phyloP scores from a whole-genome alignment of 1,284 basidiomycete species.

The Moesziomyces sp. region DNA sequence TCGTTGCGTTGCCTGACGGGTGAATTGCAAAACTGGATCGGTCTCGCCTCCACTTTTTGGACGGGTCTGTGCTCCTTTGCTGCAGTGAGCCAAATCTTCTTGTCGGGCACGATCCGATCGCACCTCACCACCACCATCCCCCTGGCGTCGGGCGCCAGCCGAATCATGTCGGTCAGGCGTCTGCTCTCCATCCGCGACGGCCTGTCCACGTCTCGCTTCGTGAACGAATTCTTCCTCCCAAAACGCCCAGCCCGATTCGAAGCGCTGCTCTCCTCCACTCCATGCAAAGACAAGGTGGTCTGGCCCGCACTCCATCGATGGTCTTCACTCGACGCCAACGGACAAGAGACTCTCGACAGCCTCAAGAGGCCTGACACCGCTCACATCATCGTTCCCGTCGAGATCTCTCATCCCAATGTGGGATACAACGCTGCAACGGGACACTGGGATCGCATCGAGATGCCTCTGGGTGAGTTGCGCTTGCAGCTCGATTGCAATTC shows the following conservation, averaged over 20 bases:
- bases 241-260: constrained; percentile 31
- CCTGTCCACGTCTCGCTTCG: constrained; percentile 25
- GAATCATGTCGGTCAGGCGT: constrained; percentile 22
- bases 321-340: constrained; percentile 21
- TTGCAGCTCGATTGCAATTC: background rate
- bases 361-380: constrained; percentile 23
- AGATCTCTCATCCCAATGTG: constrained; percentile 33
- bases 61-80: background rate
- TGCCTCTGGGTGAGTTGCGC: constrained; percentile 33
- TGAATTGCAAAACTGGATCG: too few species aligned
- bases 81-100: too few species aligned
- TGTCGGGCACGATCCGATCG: too few species aligned
- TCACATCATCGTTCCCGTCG: constrained; percentile 41
- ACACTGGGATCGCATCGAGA: constrained; percentile 47
- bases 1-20: too few species aligned
- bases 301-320: constrained; percentile 46
- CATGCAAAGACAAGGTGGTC: constrained; percentile 20
- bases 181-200: constrained; percentile 19
- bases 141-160: background rate
- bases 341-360: constrained; percentile 37
- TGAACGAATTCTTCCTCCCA: constrained; percentile 21
- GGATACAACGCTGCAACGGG: constrained; percentile 43
- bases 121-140: background rate
- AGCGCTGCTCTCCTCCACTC: constrained; percentile 12
- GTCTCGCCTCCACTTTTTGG: background rate